Evolutionary conservation across 2,329 filamentous ascomycete species (phyloP).

Genomic region (Acephala macrosclerotiorum): DNA sequence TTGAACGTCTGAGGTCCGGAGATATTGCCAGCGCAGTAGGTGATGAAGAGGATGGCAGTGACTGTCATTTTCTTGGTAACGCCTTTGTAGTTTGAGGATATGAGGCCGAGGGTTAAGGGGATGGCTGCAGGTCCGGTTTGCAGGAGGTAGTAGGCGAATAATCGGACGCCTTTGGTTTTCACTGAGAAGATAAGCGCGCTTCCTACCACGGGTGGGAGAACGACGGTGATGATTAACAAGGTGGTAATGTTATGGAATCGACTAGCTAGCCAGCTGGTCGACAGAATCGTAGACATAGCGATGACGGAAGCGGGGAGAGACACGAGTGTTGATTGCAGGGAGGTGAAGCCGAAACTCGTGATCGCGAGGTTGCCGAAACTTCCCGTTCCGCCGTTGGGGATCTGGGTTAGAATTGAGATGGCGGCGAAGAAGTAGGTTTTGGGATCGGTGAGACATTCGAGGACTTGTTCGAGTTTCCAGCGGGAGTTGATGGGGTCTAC

Average conservation of each 20-base stretch:
- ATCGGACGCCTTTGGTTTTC: constrained; percentile 30
- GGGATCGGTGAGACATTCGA: constrained; percentile 60
- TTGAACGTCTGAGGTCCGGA: constrained; percentile 36
- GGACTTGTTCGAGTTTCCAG: constrained; percentile 53
- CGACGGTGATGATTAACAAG: constrained; percentile 33
- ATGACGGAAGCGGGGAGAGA: constrained; percentile 33
- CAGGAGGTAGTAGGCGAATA: constrained; percentile 45
- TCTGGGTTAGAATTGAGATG: constrained; percentile 60
- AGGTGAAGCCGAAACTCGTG: constrained; percentile 46
- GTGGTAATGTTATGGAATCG: constrained; percentile 34
- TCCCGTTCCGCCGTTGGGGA: constrained; percentile 67
- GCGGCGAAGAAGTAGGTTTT: constrained; percentile 64
- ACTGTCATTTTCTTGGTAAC: constrained; percentile 45
- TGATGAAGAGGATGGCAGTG: constrained; percentile 34
- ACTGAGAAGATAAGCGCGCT: constrained; percentile 39
- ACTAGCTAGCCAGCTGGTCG: constrained; percentile 47
- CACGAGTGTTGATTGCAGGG: constrained; percentile 44
- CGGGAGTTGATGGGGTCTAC: constrained; percentile 58
- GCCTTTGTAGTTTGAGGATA: constrained; percentile 41
- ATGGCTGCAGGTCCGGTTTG: constrained; percentile 41
- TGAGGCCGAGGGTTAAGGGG: constrained; percentile 42
- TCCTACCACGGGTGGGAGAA: constrained; percentile 37
- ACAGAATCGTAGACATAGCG: constrained; percentile 31
- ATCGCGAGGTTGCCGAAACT: constrained; percentile 60
- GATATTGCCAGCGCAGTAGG: constrained; percentile 41